phyloP scores from a whole-genome alignment of 129 eudicot genomes.

The Erigeron canadensis region DNA sequence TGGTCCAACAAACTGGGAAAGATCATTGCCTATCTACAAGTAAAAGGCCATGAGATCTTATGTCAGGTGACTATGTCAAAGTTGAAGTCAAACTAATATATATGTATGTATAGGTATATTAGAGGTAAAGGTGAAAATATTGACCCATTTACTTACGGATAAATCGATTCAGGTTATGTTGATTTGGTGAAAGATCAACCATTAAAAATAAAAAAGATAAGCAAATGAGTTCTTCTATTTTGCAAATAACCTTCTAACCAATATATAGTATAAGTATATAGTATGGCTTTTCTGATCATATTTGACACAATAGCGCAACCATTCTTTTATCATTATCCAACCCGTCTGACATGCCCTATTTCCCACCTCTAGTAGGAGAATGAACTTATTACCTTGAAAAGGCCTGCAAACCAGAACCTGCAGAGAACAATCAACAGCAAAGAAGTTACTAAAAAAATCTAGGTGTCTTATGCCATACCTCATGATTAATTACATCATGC shows the following conservation, averaged over 20 bases:
- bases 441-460: constrained; percentile 6
- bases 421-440: constrained; percentile 23
- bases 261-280: not conserved
- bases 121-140: not conserved
- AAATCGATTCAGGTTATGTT: not conserved
- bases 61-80: constrained; percentile 15
- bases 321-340: not conserved
- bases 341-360: constrained; percentile 8
- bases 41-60: constrained; percentile 21
- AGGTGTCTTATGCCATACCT: constrained; percentile 8
- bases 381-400: constrained; percentile 60
- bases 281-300: not conserved
- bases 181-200: not conserved
- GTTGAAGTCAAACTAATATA: not conserved
- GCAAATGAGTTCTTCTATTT: not conserved
- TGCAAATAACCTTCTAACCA: too few species aligned
- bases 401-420: constrained; percentile 97
- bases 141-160: not conserved
- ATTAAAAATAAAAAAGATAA: too few species aligned
- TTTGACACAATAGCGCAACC: too few species aligned
- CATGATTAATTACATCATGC: constrained; percentile 11
- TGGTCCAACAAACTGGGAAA: constrained; percentile 89
- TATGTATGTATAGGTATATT: not conserved
- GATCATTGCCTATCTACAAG: constrained; percentile 87
- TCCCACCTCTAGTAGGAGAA: constrained; percentile 1